Conservation (phyloP, 345 rosid genomes). For the Populus tremula region DNA sequence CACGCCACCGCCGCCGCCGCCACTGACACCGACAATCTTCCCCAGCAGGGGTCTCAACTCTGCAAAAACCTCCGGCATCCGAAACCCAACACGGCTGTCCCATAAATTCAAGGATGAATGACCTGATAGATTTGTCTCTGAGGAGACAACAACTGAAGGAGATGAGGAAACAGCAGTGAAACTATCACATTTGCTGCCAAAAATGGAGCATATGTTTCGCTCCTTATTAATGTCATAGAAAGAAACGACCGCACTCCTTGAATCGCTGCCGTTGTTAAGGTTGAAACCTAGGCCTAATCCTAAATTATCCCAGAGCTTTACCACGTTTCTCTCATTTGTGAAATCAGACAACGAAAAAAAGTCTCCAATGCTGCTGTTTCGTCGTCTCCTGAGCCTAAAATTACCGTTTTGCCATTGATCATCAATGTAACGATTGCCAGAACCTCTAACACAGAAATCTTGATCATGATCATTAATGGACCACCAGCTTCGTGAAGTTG, state of each 20-base stretch:
- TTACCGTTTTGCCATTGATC: conserved; percentile 20
- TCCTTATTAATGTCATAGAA: conserved; percentile 11
- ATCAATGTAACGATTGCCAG: conserved; percentile 18
- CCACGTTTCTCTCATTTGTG: conserved; percentile 47
- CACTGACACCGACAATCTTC: conserved; percentile 29
- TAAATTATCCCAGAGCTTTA: conserved; percentile 58
- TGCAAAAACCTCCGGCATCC: conserved; percentile 53
- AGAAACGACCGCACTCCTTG: conserved; percentile 2
- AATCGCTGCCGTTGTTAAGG: conserved; percentile 3
- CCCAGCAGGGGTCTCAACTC: conserved; percentile 56
- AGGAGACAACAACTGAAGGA: conserved; percentile 41
- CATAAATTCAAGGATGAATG: conserved; percentile 43
- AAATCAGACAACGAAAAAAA: conserved; percentile 41
- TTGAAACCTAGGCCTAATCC: conserved; percentile 39
- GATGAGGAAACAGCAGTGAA: conserved; percentile 28
- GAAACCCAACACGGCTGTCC: conserved; percentile 53
- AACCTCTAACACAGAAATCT: conserved; percentile 46
- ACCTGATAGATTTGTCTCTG: conserved; percentile 28
- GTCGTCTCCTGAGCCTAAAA: conserved; percentile 31
- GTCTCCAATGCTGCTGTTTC: conserved; percentile 49
- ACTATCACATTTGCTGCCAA: conserved; percentile 10
- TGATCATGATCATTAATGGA: conserved; percentile 16
- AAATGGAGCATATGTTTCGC: conserved; percentile 15
- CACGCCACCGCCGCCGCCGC: conserved; percentile 19
- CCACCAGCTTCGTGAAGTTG: conserved; percentile 24